Percentiles rank a stretch among this genome's conserved stretches.
phyloP scores from a whole-genome alignment of 306 rosid genomes.

The Lathyrus sativus region DNA sequence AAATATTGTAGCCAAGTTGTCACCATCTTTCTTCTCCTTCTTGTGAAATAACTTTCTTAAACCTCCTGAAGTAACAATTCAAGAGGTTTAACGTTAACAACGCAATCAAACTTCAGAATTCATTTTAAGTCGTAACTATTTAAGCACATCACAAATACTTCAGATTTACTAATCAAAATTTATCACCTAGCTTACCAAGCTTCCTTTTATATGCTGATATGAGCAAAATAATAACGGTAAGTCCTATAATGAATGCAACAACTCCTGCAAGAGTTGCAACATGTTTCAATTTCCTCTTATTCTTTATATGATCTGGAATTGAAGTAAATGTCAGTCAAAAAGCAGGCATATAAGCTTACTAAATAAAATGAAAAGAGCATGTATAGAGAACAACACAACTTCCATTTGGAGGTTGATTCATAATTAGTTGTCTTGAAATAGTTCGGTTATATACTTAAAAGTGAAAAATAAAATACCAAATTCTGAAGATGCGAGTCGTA shows the following conservation, averaged over 20 bases:
- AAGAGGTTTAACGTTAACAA: neutral
- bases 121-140: neutral
- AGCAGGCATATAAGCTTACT: neutral
- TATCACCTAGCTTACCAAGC: conserved; percentile 3
- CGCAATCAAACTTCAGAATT: too few species aligned
- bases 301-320: conserved; percentile 5
- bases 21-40: neutral
- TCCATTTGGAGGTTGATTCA: neutral
- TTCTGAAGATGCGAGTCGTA: neutral
- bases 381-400: too few species aligned
- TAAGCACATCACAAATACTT: neutral
- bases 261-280: conserved; percentile 8
- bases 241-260: neutral
- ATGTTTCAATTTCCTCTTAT: neutral
- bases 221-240: neutral
- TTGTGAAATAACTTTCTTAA: neutral
- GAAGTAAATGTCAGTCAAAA: neutral
- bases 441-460: neutral
- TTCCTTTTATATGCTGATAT: neutral
- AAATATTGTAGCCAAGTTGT: too few species aligned
- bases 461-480: neutral
- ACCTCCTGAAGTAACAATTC: neutral
- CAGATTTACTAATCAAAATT: neutral
- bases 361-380: too few species aligned
- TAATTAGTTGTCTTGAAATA: neutral